These are phyloP conservation scores for Leptodermis oblonga DNA, from an alignment of 257 asterid species.

Conservation along the genomic window DNA sequence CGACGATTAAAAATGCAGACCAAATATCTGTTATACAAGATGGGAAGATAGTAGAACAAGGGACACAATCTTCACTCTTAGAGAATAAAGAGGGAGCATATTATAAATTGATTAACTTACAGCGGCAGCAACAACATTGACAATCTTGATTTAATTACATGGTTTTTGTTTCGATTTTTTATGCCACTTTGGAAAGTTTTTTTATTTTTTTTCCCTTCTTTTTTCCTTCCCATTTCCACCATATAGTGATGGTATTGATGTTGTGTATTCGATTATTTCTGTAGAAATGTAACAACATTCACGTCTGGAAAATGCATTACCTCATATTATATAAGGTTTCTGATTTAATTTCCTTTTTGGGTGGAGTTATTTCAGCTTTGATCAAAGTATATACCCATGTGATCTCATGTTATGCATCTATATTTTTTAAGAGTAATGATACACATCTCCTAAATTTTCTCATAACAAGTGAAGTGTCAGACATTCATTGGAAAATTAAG, in stretches of 20 bases:
- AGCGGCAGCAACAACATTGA: slow-evolving; percentile 7
- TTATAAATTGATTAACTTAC: slow-evolving; percentile 25
- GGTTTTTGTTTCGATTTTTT: neutral
- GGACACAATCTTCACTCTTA: slow-evolving; percentile 22
- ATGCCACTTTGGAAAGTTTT: neutral
- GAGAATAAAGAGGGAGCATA: slow-evolving; percentile 32
- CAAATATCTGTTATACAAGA: slow-evolving; percentile 26
- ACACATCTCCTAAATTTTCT: no score
- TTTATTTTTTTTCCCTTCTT: neutral
- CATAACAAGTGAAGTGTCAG: no score
- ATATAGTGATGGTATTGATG: neutral
- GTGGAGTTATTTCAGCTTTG: no score
- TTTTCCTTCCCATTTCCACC: neutral
- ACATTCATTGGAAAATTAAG: no score
- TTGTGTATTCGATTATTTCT: slow-evolving; percentile 1
- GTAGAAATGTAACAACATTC: neutral
- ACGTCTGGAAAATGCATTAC: neutral
- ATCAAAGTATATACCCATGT: no score
- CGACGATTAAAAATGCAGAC: slow-evolving; percentile 28
- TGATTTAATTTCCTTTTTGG: no score
- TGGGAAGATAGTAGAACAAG: slow-evolving; percentile 28
- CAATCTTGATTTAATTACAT: neutral
- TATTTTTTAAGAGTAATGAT: no score
- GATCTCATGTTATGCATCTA: no score
- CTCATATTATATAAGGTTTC: neutral